Conservation (phyloP, 768 basidiomycete genomes). For the Phylloporus sp. region DNA sequence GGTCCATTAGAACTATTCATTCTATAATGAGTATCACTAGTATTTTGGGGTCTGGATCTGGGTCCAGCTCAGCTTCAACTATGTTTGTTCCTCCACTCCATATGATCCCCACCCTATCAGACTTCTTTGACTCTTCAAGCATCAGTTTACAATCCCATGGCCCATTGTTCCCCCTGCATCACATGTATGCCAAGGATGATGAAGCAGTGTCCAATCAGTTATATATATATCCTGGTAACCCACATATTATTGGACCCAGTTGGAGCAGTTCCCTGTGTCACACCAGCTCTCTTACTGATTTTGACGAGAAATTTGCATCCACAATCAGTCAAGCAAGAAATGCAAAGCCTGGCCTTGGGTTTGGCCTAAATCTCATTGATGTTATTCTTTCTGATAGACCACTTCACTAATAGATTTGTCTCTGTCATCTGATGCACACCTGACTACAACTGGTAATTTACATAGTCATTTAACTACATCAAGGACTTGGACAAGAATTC, state of each 20-base stretch:
- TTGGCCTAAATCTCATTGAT: constrained; percentile 41
- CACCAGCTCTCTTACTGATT: constrained; percentile 72
- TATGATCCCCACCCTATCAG: constrained; percentile 65
- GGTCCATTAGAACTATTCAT: constrained; percentile 65
- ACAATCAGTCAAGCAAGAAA: constrained; percentile 40
- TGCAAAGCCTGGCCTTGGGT: constrained; percentile 38
- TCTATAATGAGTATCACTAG: constrained; percentile 47
- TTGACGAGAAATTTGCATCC: constrained; percentile 55
- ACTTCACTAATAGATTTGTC: constrained; percentile 46
- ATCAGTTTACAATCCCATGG: constrained; percentile 35
- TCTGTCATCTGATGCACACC: constrained; percentile 30
- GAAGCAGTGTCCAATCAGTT: constrained; percentile 59
- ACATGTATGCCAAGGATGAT: constrained; percentile 69
- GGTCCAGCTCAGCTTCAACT: constrained; percentile 61
- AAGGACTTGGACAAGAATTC: constrained; percentile 32
- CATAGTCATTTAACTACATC: constrained; percentile 31
- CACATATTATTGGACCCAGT: constrained; percentile 68
- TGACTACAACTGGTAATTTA: constrained; percentile 29
- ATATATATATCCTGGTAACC: constrained; percentile 69
- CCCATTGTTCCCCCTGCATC: constrained; percentile 52
- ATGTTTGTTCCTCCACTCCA: constrained; percentile 75
- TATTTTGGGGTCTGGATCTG: constrained; percentile 29
- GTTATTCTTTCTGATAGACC: constrained; percentile 33
- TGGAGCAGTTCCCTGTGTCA: constrained; percentile 53
- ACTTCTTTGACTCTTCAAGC: constrained; percentile 44